Conservation (phyloP, 2,329 filamentous ascomycete genomes). For the Alternaria ethzedia region DNA sequence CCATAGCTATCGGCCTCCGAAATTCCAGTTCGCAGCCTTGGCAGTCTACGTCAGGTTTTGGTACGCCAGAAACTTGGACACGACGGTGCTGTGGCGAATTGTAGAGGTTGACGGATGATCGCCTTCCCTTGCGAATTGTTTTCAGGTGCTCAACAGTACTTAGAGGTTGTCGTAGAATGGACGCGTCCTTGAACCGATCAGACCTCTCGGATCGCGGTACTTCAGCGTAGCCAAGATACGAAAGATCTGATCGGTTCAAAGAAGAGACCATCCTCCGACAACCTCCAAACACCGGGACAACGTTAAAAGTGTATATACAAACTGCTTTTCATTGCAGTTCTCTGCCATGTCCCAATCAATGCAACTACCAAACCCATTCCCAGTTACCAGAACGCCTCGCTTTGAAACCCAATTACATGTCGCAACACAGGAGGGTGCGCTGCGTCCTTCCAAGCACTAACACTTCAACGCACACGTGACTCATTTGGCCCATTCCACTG, state of each 20-base stretch:
- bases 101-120: neutral
- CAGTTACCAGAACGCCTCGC: constrained; percentile 13
- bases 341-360: neutral
- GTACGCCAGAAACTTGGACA: constrained; percentile 7
- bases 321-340: neutral
- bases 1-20: neutral
- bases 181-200: neutral
- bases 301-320: neutral
- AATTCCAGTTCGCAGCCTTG: constrained; percentile 5
- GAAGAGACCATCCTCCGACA: neutral
- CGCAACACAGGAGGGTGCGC: neutral
- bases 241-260: neutral
- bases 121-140: neutral
- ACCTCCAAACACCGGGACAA: neutral
- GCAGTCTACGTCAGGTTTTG: constrained; percentile 26
- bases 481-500: constrained; percentile 81
- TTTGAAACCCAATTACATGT: neutral
- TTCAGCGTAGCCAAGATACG: neutral
- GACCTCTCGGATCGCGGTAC: neutral
- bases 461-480: neutral
- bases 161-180: neutral
- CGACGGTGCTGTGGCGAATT: neutral
- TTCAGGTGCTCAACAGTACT: neutral
- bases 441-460: neutral
- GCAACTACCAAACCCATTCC: constrained; percentile 1